These are phyloP conservation scores for Furcasterigmium sp. DNA, from an alignment of 2,329 filamentous ascomycete genomes.

Conservation along the genomic window DNA sequence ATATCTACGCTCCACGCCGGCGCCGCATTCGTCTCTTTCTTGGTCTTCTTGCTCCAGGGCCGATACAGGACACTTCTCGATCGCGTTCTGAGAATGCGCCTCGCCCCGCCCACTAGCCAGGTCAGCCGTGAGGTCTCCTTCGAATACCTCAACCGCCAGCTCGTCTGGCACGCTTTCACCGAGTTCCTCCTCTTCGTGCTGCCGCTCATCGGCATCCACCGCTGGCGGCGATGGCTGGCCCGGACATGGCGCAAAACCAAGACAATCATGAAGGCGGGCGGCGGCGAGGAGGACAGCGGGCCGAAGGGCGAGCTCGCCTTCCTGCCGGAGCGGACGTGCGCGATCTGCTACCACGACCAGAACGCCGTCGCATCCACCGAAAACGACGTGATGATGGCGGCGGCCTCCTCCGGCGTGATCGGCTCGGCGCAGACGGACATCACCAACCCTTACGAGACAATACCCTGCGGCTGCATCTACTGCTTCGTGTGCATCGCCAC, in stretches of 20 bases:
- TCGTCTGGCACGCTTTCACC: conserved; percentile 99
- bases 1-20: conserved; percentile 72
- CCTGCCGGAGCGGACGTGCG: conserved; percentile 88
- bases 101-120: conserved; percentile 79
- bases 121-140: conserved; percentile 91
- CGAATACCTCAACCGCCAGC: conserved; percentile 93
- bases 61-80: conserved; percentile 89
- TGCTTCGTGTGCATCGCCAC: conserved; percentile 95
- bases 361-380: conserved; percentile 68
- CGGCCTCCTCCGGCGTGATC: conserved; percentile 69
- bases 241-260: conserved; percentile 81
- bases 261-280: conserved; percentile 49
- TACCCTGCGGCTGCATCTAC: conserved; percentile 87
- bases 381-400: conserved; percentile 67
- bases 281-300: conserved; percentile 38
- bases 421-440: conserved; percentile 89
- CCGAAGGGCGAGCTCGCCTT: conserved; percentile 73
- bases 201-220: conserved; percentile 90
- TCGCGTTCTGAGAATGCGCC: conserved; percentile 73
- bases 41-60: conserved; percentile 86
- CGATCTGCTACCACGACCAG: conserved; percentile 94
- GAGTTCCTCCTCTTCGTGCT: conserved; percentile 96
- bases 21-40: conserved; percentile 78
- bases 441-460: conserved; percentile 90
- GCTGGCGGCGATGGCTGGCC: conserved; percentile 87